Base-by-base conservation (phyloP, 2,329 filamentous ascomycete species). In the Immersiporthe knoxdaviesiana region DNA sequence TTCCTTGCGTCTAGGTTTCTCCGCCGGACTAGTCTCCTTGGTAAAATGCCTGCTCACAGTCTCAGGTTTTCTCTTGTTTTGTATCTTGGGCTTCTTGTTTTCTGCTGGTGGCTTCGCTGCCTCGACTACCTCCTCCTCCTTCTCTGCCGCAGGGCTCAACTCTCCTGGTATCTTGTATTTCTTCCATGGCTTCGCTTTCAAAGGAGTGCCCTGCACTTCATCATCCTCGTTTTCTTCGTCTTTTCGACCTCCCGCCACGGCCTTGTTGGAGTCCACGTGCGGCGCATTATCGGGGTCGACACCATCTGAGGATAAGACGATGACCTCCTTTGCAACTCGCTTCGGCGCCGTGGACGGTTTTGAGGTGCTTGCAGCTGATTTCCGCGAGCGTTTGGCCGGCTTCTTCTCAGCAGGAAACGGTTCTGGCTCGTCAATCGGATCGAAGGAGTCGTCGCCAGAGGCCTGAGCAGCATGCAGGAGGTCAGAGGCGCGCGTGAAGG, bases 401-500 rank as follows among this genome's bases (percentile, higher is more conserved):
- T 35, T 4, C 39, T 65, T 65, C 18, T 44, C 56, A 1, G 37
- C 41, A 21, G 52, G 18, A 27, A 61, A 52, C 16, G 41, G 54
- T 58, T 63, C 61, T 14, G 54, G 61, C 52, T 65, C 58, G 18
- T 71, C 69, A 32, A 71, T 71, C 2, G 63, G 24, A 54, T 69
- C 67, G 30, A 47, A 37, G 7, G 44, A 39, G 50, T 69, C 67
- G 56, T 63, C 56, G 5, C 35, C 67, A 56, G 41, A 41, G 12
- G 68, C 74, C 54, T 79, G 77, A 7, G 77, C 78, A 12, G 78
- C 73, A 63, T 75, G 74, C 73, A 79, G 78, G 5, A 83, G 72
- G 30, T 74, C 78, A 14, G 81, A 77, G 35, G 83, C 81, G 69
- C 78, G 84, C 2, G 81, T 81, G 66, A 85, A 85, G 0, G 78